phyloP scores from a whole-genome alignment of 1,284 basidiomycete genomes.

The Melanopsichium pennsylvanicum region DNA sequence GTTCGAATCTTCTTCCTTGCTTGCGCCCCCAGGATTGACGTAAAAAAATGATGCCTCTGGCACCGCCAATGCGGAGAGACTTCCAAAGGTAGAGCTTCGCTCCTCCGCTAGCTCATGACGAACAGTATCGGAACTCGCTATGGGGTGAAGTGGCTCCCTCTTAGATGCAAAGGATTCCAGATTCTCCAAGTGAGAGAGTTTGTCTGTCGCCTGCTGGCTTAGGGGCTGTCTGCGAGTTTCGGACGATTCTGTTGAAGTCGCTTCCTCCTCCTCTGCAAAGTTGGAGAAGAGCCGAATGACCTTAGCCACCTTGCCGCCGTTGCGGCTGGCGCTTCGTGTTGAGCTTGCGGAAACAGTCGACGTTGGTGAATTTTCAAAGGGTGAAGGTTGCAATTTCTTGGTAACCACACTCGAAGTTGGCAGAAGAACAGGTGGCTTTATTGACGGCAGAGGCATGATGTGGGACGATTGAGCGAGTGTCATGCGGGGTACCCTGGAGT shows the following conservation, averaged over 20 bases:
- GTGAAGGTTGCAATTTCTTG: conserved; percentile 2
- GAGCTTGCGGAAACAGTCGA: neutral
- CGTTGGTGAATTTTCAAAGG: conserved; percentile 8
- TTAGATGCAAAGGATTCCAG: no score
- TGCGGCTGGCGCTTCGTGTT: neutral
- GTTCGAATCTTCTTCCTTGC: no score
- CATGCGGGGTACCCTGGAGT: conserved; percentile 39
- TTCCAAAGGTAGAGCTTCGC: no score
- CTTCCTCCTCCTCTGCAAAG: neutral
- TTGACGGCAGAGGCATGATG: conserved; percentile 15
- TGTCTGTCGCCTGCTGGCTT: no score
- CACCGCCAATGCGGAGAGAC: no score
- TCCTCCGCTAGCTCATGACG: no score
- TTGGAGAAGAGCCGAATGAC: conserved; percentile 16
- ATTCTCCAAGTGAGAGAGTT: no score
- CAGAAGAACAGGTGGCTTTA: conserved; percentile 1
- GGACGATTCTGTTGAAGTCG: neutral
- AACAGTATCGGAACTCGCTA: no score
- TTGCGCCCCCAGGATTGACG: no score
- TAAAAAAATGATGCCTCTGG: no score
- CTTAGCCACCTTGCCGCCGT: conserved; percentile 17
- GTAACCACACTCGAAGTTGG: neutral
- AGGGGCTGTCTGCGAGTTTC: no score
- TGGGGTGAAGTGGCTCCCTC: no score
- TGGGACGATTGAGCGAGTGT: conserved; percentile 32